phyloP scores from a whole-genome alignment of 2,329 filamentous ascomycete genomes.

The Fusarium tjaetaba region DNA sequence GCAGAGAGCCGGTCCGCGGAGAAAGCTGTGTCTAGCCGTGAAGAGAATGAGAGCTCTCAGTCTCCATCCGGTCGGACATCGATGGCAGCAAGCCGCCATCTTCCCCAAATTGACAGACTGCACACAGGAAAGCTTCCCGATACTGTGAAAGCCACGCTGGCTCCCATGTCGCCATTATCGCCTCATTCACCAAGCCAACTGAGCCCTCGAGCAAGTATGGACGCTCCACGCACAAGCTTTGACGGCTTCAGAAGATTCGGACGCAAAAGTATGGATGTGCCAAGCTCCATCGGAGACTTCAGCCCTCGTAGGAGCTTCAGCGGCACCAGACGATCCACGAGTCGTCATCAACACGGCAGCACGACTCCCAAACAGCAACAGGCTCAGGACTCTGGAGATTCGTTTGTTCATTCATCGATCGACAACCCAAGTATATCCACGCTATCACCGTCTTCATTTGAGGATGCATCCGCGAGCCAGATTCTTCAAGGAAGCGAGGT shows the following conservation, averaged over 20 bases:
- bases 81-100: conserved; percentile 46
- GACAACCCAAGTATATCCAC: conserved; percentile 80
- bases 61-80: conserved; percentile 27
- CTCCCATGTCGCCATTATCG: conserved; percentile 62
- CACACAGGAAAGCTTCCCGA: conserved; percentile 60
- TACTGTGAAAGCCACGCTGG: conserved; percentile 69
- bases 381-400: conserved; percentile 65
- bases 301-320: conserved; percentile 71
- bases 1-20: conserved; percentile 48
- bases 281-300: conserved; percentile 53
- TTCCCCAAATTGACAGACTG: conserved; percentile 44
- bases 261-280: conserved; percentile 63
- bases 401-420: conserved; percentile 75
- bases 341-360: conserved; percentile 48
- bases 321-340: conserved; percentile 62
- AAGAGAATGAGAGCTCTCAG: conserved; percentile 23
- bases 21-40: conserved; percentile 31
- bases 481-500: conserved; percentile 89
- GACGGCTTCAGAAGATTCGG: conserved; percentile 61
- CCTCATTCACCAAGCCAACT: conserved; percentile 52
- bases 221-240: conserved; percentile 62
- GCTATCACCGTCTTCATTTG: conserved; percentile 72
- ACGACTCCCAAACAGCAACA: conserved; percentile 54
- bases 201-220: conserved; percentile 66
- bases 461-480: conserved; percentile 89